phyloP scores from a whole-genome alignment of 2,329 filamentous ascomycete genomes.

The Chrysoporthe puriensis region DNA sequence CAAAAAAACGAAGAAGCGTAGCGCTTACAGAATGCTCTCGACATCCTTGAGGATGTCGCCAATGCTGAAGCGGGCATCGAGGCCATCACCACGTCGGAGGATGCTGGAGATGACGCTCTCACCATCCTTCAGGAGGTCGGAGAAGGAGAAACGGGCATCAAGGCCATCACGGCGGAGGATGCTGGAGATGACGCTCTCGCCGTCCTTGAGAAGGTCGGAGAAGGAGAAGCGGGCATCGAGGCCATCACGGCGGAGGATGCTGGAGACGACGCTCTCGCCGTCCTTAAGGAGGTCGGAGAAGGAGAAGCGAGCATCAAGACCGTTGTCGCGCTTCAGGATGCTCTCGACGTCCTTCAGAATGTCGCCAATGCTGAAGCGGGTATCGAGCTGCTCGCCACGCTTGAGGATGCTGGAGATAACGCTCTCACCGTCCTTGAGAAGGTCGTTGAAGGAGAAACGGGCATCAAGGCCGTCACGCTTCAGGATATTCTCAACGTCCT shows the following conservation, averaged over 20 bases:
- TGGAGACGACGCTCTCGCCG: background rate
- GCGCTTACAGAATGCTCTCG: background rate
- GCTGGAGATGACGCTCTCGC: background rate
- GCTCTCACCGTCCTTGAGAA: conserved; percentile 8
- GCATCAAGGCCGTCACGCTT: conserved; percentile 11
- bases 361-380: background rate
- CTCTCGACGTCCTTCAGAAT: background rate
- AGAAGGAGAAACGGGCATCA: conserved; percentile 10
- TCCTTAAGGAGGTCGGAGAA: conserved; percentile 7
- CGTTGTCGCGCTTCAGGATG: conserved; percentile 1
- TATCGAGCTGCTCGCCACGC: conserved; percentile 5
- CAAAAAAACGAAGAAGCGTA: background rate
- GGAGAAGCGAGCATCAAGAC: conserved; percentile 10
- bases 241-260: conserved; percentile 4
- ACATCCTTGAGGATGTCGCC: conserved; percentile 6
- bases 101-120: conserved; percentile 3
- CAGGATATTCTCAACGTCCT: conserved; percentile 9
- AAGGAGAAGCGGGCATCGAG: conserved; percentile 8
- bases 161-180: conserved; percentile 2
- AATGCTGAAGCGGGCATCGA: conserved; percentile 7
- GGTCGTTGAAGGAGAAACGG: conserved; percentile 5
- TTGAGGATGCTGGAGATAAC: background rate
- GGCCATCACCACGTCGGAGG: background rate
- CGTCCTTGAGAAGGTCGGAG: conserved; percentile 3
- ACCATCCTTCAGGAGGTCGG: conserved; percentile 3